Evolutionary conservation across 192 early-diverging fungal genomes (phyloP), one percentile per base, ranked within the genome.

Genomic region (Coemansia sp.): DNA sequence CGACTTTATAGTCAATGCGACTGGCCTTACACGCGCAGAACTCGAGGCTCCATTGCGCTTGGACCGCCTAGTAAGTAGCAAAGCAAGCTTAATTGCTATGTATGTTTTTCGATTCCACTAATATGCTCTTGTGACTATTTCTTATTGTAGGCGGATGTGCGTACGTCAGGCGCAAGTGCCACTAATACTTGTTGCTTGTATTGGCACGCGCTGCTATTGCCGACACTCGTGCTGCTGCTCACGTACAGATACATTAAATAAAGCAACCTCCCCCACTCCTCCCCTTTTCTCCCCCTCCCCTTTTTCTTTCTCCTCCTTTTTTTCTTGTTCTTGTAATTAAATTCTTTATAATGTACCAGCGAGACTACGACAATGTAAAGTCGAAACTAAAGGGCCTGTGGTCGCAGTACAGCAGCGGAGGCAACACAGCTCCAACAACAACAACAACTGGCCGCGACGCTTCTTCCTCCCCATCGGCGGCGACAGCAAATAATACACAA

Each of bases 291-390:
- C 14, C 22, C n/a, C 8, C 14, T 64, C 20, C 38, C 24, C 3
- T 46, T 38, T 15, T 35, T 35, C 27, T 56, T 53, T 37, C 29
- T 37, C 46, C 12, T 65, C 14, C 22, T 67, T 43, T 15, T 38
- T 53, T 51, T 42, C 43, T 49, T 8, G 35, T 60, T 60, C 1
- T 40, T 59, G 8, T 54, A 54, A 35, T 51, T 27, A 51, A 29
- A n/a, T 36, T 14, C 9, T 61, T 11, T 19, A 29, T 36, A 39
- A 70, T 78, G 75, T 38, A 53, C 59, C 68, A 71, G 31, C 60
- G 60, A 31, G 73, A 80, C 27, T 35, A 71, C n/a, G 77, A 74
- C 60, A 36, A n/a, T 11, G 73, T 81, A 36, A 71, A 72, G 57
- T 54, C 68, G 20, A 70, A 67, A 45, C 65, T 81, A 19, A 67